These are phyloP conservation scores for Carex arenaria DNA, from an alignment of 202 grass and related monocot genomes.

Conservation along the genomic window DNA sequence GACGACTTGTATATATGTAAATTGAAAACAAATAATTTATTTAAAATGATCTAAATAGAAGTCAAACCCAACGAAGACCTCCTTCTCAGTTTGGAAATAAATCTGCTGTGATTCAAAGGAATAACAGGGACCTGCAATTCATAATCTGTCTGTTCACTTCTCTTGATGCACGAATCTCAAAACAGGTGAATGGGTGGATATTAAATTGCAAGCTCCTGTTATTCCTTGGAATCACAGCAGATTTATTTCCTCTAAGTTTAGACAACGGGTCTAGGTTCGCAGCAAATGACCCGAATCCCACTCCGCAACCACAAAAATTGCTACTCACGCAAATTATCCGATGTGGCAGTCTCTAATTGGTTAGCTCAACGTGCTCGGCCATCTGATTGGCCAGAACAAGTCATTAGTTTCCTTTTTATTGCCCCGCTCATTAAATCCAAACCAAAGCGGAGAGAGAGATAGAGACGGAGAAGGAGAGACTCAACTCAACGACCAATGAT, in stretches of 20 bases:
- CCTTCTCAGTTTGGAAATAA: not conserved
- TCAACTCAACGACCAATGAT: not conserved
- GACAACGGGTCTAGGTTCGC: not conserved
- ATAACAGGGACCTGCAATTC: no score
- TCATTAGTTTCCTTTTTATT: constrained; percentile 33
- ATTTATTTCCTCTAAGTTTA: not conserved
- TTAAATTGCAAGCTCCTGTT: no score
- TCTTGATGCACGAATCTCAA: no score
- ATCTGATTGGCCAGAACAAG: constrained; percentile 60
- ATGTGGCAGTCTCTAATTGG: constrained; percentile 44
- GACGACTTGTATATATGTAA: not conserved
- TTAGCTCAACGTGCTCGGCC: constrained; percentile 1
- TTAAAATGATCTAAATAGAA: not conserved
- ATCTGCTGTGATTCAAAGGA: no score
- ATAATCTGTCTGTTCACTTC: no score
- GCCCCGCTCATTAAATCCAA: not conserved
- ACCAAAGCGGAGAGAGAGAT: constrained; percentile 15
- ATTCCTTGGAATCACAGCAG: no score
- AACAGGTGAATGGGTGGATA: no score
- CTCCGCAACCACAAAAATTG: not conserved
- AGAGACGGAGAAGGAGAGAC: not conserved
- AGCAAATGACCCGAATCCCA: not conserved
- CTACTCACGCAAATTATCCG: not conserved
- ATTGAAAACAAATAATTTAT: not conserved
- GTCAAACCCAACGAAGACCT: not conserved